Base-by-base conservation (phyloP, 2,329 filamentous ascomycete genomes). In the Neonectria faginata region DNA sequence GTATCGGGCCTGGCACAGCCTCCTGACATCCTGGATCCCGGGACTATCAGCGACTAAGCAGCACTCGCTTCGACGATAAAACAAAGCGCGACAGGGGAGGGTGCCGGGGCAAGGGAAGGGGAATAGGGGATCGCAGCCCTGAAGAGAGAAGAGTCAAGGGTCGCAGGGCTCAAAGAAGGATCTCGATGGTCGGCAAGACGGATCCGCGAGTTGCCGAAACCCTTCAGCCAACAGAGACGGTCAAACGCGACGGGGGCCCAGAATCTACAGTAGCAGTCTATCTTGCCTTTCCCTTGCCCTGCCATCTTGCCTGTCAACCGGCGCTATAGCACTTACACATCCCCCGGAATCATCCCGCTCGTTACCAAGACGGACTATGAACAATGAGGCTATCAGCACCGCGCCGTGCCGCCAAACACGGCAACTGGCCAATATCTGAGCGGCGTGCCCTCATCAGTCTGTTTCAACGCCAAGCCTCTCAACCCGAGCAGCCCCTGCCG, bases 71-170 rank as follows among this genome's bases (percentile, higher is more conserved):
- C 57, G 36, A 52, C 42, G 39, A 56, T 68, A 64, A 73, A 73
- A 71, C 68, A 73, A 65, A 57, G 45, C 41, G 18, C 33, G 31
- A 64, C 70, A 71, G 54, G 55, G 69, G 68, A 31, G 25, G 33
- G 16, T 29, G 29, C 29, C 29, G 39, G 48, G 44, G 33, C 16
- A 25, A 22, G 44, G 11, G 20, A 47, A 20, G 47, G 47, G 47
- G 47, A 51, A 31, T 20, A 16, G 16, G 27, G n/a, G n/a, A 33
- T 20, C 29, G 14, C 29, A 51, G 48, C 29, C 29, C 48, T 22
- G 48, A 12, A 51, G 4, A 51, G 27, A 11, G n/a, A 29, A 51
- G 16, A 18, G 33, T 36, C 33, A 36, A 36, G 33, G 33, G 10
- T 1, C 33, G 14, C 33, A 36, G 16, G n/a, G 8, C 44, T 50